Evolutionary conservation across 2,329 filamentous ascomycete species (phyloP).

Genomic region (Talaromyces sp.): DNA sequence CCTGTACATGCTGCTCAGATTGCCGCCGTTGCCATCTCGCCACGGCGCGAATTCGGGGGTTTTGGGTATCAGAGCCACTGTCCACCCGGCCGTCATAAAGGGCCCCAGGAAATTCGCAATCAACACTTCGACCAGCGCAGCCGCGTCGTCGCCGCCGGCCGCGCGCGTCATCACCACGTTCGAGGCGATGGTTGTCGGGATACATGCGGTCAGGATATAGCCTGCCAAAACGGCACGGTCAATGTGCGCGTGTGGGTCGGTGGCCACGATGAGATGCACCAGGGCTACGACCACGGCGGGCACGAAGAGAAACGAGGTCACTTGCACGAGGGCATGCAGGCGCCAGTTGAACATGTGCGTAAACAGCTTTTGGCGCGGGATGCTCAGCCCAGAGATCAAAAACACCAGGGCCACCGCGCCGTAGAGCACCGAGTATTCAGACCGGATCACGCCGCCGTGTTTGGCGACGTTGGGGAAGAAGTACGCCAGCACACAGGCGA

Average conservation of each 20-base stretch:
- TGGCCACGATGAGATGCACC: conserved; percentile 47
- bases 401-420: conserved; percentile 66
- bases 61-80: conserved; percentile 50
- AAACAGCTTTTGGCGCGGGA: conserved; percentile 57
- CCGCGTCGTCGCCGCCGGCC: conserved; percentile 62
- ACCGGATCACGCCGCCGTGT: conserved; percentile 35
- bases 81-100: conserved; percentile 62
- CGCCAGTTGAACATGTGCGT: conserved; percentile 62
- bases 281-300: conserved; percentile 57
- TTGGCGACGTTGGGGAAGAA: conserved; percentile 49
- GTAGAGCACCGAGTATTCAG: conserved; percentile 53
- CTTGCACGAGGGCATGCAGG: conserved; percentile 62
- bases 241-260: conserved; percentile 43
- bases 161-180: conserved; percentile 70
- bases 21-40: conserved; percentile 45
- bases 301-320: conserved; percentile 61
- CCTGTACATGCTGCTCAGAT: conserved; percentile 58
- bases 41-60: conserved; percentile 27
- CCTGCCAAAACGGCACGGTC: conserved; percentile 62
- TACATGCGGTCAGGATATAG: conserved; percentile 61
- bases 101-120: conserved; percentile 65
- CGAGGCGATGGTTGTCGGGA: conserved; percentile 67
- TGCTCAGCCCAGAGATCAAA: conserved; percentile 64
- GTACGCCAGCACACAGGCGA: conserved; percentile 49
- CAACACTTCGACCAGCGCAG: conserved; percentile 63